Evolutionary conservation across 2,329 filamentous ascomycete genomes (phyloP).

Genomic region (Penicillium rolfsii): DNA sequence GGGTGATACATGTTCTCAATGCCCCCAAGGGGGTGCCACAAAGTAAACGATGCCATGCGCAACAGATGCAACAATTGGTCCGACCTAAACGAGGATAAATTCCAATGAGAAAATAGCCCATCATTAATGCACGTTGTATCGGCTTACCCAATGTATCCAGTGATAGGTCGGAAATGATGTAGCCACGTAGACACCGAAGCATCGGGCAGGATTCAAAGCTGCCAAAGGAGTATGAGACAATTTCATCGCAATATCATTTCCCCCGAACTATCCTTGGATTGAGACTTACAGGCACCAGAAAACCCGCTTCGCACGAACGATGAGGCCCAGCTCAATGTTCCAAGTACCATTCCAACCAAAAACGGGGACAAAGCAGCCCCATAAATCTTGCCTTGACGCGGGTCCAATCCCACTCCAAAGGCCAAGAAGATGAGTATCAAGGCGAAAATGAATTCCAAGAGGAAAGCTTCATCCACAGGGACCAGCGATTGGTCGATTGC

Average conservation of each 20-base stretch:
- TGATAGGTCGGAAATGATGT: neutral
- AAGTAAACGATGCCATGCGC: neutral
- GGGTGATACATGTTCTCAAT: neutral
- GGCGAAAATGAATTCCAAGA: neutral
- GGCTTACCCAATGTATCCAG: constrained; percentile 1
- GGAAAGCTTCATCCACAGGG: neutral
- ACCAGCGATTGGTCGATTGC: neutral
- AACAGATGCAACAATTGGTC: neutral
- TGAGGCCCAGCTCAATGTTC: neutral
- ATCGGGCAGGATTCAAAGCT: neutral
- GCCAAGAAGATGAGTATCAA: neutral
- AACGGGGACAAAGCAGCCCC: neutral
- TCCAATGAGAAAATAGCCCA: neutral
- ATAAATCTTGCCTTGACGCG: neutral
- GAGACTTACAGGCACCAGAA: neutral
- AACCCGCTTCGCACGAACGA: neutral
- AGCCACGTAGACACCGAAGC: neutral
- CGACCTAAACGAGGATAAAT: neutral
- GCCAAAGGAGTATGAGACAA: neutral
- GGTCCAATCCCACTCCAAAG: neutral
- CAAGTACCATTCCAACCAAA: neutral
- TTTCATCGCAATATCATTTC: neutral
- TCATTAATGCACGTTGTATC: neutral
- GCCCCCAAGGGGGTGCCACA: neutral
- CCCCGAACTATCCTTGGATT: neutral